Evolutionary conservation across 495 filamentous ascomycete genomes (phyloP).

Genomic region (Neurospora intermedia): DNA sequence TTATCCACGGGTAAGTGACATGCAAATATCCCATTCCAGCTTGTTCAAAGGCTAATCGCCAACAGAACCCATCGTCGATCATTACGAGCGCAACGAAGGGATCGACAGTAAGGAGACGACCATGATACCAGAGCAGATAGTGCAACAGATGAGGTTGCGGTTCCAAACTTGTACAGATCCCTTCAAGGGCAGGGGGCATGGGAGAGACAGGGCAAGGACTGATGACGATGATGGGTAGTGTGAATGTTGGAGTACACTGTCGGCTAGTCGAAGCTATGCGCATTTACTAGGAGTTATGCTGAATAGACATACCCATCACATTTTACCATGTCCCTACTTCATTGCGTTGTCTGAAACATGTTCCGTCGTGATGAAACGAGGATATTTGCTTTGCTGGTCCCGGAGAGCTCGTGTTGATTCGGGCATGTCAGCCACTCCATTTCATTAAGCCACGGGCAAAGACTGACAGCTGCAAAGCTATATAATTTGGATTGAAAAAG

Average conservation of each 20-base stretch:
- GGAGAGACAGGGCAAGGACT: neutral
- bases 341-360: neutral
- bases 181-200: neutral
- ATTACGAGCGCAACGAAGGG: neutral
- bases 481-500: neutral
- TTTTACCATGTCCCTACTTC: neutral
- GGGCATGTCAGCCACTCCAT: neutral
- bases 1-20: neutral
- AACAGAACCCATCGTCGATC: neutral
- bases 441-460: neutral
- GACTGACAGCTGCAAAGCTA: neutral
- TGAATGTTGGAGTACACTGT: neutral
- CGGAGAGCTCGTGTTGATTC: neutral
- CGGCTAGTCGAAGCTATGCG: neutral
- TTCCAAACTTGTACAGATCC: neutral
- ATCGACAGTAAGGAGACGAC: neutral
- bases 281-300: neutral
- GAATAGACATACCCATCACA: neutral
- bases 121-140: neutral
- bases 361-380: neutral
- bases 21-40: neutral
- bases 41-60: neutral
- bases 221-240: neutral
- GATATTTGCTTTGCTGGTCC: neutral
- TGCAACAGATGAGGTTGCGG: rapidly evolving